phyloP scores from a whole-genome alignment of 148 eudicot species.

The Silene uniflora region DNA sequence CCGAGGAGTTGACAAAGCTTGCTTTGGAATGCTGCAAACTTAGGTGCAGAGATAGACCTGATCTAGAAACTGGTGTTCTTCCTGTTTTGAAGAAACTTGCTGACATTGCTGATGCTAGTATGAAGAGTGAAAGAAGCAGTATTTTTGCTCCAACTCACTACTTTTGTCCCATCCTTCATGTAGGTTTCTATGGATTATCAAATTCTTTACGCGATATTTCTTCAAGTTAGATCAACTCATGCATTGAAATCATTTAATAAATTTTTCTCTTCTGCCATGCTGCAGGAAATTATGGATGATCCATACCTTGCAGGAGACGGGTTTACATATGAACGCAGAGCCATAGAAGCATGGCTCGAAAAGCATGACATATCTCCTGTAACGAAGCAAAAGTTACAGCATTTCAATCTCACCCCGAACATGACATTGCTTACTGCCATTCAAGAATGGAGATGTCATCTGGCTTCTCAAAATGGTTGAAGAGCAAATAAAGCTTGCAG shows the following conservation, averaged over 20 bases:
- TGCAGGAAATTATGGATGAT: conserved; percentile 82
- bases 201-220: too few species aligned
- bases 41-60: conserved; percentile 85
- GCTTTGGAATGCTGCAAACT: conserved; percentile 62
- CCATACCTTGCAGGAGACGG: conserved; percentile 90
- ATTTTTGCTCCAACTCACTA: conserved; percentile 55
- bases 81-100: conserved; percentile 66
- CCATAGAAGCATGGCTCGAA: conserved; percentile 74
- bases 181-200: conserved; percentile 3
- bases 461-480: conserved; percentile 28
- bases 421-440: conserved; percentile 69
- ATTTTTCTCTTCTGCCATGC: background rate
- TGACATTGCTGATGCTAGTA: conserved; percentile 56
- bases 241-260: too few species aligned
- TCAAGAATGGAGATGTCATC: conserved; percentile 64
- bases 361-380: conserved; percentile 64
- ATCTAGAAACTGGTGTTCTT: conserved; percentile 66
- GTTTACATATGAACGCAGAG: conserved; percentile 78
- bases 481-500: background rate
- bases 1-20: conserved; percentile 51
- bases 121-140: conserved; percentile 29
- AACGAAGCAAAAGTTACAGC: conserved; percentile 49
- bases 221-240: too few species aligned
- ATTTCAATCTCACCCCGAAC: conserved; percentile 60
- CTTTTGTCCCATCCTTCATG: conserved; percentile 72